Conservation (phyloP, 305 asterid genomes). For the Solanum hybrid region DNA sequence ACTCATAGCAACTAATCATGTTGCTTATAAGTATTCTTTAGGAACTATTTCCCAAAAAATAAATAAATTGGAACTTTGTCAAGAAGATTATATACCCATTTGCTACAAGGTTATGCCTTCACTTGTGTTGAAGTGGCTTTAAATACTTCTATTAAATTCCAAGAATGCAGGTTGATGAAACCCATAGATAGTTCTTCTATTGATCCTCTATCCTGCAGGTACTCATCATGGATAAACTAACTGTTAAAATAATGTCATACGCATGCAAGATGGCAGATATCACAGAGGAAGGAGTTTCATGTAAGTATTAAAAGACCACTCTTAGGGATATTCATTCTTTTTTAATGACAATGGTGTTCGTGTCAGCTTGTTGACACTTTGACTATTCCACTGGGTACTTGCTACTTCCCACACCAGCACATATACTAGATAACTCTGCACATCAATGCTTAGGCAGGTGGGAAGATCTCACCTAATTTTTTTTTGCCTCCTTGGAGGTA, state of each 20-base stretch:
- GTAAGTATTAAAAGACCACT: constrained; percentile 81
- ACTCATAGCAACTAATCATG: not conserved
- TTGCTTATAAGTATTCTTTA: not conserved
- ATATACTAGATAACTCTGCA: not conserved
- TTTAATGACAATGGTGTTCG: not conserved
- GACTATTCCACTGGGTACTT: not conserved
- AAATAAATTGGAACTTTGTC: not conserved
- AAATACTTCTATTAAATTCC: not conserved
- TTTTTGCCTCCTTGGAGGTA: not conserved
- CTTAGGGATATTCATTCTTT: constrained; percentile 14
- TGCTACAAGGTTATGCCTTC: not conserved
- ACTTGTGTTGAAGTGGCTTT: not conserved
- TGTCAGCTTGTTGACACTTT: not conserved
- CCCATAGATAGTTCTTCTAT: not conserved
- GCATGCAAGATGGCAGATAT: constrained; percentile 99
- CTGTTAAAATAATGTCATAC: constrained; percentile 89
- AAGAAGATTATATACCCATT: not conserved
- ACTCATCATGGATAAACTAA: constrained; percentile 94
- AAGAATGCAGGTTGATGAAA: not conserved
- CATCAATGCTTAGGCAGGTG: not conserved
- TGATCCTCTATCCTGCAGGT: constrained; percentile 52
- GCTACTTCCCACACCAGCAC: not conserved
- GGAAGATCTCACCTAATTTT: not conserved
- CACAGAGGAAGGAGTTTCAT: constrained; percentile 99
- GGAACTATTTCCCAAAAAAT: not conserved